Base-by-base conservation (phyloP, 768 basidiomycete species). In the Amanita thiersii region DNA sequence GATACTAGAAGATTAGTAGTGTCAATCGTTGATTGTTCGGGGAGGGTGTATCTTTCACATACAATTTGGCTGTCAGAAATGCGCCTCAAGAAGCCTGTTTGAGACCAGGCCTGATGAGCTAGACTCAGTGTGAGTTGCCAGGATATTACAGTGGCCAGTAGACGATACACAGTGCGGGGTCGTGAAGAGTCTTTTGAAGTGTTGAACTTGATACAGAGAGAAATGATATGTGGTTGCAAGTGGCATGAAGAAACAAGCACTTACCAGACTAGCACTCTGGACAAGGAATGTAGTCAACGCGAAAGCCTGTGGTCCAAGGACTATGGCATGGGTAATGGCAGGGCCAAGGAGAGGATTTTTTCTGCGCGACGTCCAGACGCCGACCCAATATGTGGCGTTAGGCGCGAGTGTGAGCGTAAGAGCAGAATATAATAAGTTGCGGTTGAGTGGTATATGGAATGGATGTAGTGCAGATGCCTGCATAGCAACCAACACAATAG, bases 321-420 rank as follows among this genome's bases (percentile, higher is more conserved):
- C 73, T 20, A 56, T 38, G 6, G 62, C 51, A 59, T 88, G 86
- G 2, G 80, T 73, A 4, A 73, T 47, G 11, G 75, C 65, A 8
- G 85, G 72, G 0, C 85, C 85, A 50, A 67, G 58, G 10, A 77
- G 44, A 10, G 78, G 70, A 47, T 73, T 66, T 18, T 61, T 63
- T 50, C 60, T 56, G 48, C 79, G 70, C 21, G 75, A 72, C 7
- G 80, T 77, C 60, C 68, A 71, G 17, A 73, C 70, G 23, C 77
- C 72, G 15, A 74, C 60, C 75, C 77, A 85, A 51, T 86, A 84
- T 4, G 75, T 74, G n/a, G 76, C 68, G 50, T 75, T 71, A 1
- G 86, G 80, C 20, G 77, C 66, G 36, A 63, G 43, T 37, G 69
- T 62, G 25, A 77, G 55, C 20, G 67, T 53, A 6, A 64, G 40